phyloP scores from a whole-genome alignment of 257 asterid genomes.

The Solanum ossicruentum region DNA sequence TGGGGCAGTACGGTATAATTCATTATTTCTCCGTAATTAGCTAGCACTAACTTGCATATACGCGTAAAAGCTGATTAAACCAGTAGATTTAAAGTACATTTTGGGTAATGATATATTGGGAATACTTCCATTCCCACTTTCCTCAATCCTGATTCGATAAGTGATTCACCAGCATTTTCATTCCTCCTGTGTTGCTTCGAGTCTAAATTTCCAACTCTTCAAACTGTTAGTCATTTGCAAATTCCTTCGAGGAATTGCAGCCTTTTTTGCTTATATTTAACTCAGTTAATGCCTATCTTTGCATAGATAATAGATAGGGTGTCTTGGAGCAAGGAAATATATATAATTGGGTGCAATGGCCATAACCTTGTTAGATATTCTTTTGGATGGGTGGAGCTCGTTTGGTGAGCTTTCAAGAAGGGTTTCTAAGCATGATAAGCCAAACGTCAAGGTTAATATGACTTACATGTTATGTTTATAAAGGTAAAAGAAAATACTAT shows the following conservation, averaged over 20 bases:
- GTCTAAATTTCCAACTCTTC: background rate
- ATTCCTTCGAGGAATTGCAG: background rate
- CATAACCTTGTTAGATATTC: background rate
- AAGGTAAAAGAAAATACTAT: background rate
- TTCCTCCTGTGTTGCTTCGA: background rate
- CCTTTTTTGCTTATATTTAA: background rate
- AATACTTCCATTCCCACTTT: background rate
- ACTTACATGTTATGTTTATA: background rate
- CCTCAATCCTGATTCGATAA: background rate
- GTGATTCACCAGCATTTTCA: background rate
- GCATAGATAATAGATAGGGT: background rate
- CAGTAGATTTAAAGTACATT: background rate
- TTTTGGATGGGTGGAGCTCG: background rate
- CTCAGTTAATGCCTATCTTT: background rate
- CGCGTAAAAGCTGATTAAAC: background rate
- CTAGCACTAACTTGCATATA: background rate
- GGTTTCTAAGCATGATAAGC: background rate
- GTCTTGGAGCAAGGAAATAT: background rate
- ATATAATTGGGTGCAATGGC: background rate
- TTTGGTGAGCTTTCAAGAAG: background rate
- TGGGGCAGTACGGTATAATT: conserved; percentile 87
- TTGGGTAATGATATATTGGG: background rate
- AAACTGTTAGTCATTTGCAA: background rate
- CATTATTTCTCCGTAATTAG: background rate
- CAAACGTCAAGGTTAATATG: background rate